Evolutionary conservation across 2,329 filamentous ascomycete species (phyloP), one percentile per base, ranked within the genome.

Genomic region (Pseudocercospora musae): DNA sequence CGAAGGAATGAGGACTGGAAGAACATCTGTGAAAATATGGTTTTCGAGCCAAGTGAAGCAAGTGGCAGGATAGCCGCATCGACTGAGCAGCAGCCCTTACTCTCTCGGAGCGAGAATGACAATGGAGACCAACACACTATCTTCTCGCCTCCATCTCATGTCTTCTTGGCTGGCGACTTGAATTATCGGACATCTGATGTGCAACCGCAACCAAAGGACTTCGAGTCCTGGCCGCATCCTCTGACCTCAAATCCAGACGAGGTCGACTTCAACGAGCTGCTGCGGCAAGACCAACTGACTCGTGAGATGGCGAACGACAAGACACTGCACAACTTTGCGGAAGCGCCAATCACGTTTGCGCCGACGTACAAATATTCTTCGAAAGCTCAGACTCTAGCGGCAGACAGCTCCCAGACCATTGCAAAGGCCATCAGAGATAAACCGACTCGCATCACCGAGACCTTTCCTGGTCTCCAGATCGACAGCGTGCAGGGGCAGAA

Each of bases 351-450:
- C 62, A 77, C 76, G 3, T 99, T 98, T 71, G 89, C 92, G 1
- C 95, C 95, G 0, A 97, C 95, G 0, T 99, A 99, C 81, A 99
- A 99, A 77, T 96, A 95, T 75, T 82, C 83, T 33, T 75, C 83
- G 0, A 71, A 77, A 29, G 61, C 78, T 8, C 70, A 73, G 57
- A 64, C 70, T 23, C 52, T 69, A 1, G 71, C 68, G 4, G 76
- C 1, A 73, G 69, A 18, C 64, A 68, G 10, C 62, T 63, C 71
- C 1, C 46, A 69, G 62, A 67, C 69, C 9, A 57, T 62, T 25
- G 50, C 33, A 29, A 46, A 53, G 4, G 60, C 57, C 21, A 50
- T 53, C 20, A 59, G 62, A 48, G 53, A 64, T 15, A 59, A 46
- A 20, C 69, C 74, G 13, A 65, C 69, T 49, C 70, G 71, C 57